Evolutionary conservation across 2,329 filamentous ascomycete genomes (phyloP).

Genomic region (Pseudocercospora pini-densiflorae): DNA sequence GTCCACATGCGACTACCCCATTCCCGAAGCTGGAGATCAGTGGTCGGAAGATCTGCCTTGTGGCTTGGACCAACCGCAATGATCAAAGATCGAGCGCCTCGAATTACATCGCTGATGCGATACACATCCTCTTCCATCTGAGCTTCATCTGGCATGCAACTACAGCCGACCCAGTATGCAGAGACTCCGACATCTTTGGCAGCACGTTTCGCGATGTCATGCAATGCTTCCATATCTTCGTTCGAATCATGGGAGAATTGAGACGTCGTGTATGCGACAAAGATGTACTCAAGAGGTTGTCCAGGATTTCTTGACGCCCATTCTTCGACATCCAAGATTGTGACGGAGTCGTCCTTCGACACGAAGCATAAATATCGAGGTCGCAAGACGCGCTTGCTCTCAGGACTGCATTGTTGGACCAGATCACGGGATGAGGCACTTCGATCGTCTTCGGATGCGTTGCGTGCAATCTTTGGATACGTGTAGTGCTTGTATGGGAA

Average conservation of each 20-base stretch:
- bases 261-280: constrained; percentile 14
- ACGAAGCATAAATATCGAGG: constrained; percentile 13
- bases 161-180: constrained; percentile 25
- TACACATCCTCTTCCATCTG: constrained; percentile 41
- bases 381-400: constrained; percentile 7
- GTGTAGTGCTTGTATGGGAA: constrained; percentile 18
- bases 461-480: constrained; percentile 15
- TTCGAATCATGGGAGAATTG: constrained; percentile 15
- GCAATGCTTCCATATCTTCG: constrained; percentile 13
- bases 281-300: constrained; percentile 13
- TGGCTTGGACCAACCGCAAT: constrained; percentile 46
- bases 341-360: constrained; percentile 9
- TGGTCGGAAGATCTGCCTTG: constrained; percentile 21
- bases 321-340: neutral
- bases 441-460: constrained; percentile 7
- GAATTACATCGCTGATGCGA: constrained; percentile 52
- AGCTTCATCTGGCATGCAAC: constrained; percentile 42
- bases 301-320: constrained; percentile 5
- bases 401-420: neutral
- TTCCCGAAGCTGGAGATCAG: constrained; percentile 42
- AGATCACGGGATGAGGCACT: neutral
- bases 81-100: constrained; percentile 48
- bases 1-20: constrained; percentile 56
- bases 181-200: constrained; percentile 17
- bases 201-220: constrained; percentile 46